phyloP scores from a whole-genome alignment of 208 protist species.

The Trypanosoma congolense region DNA sequence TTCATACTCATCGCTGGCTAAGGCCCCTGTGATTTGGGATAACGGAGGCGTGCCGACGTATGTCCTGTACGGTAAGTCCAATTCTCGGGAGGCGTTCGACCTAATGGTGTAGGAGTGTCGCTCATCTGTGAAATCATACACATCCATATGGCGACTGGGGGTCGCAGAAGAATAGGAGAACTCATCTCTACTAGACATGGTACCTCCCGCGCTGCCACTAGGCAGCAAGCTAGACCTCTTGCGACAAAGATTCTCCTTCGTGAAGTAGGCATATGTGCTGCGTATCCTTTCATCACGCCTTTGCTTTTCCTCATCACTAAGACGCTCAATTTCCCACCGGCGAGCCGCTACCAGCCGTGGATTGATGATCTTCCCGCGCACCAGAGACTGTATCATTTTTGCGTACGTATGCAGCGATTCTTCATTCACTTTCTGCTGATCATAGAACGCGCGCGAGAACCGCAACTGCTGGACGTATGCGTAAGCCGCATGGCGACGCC shows the following conservation, averaged over 20 bases:
- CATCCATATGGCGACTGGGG: not conserved
- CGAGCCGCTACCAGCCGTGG: conserved; percentile 18
- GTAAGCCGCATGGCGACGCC: conserved; percentile 34
- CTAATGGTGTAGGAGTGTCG: not conserved
- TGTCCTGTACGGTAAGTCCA: not conserved
- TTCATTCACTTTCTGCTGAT: conserved; percentile 24
- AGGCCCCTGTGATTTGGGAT: not conserved
- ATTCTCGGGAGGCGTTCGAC: not conserved
- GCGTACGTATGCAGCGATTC: conserved; percentile 53
- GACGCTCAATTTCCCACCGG: conserved; percentile 2
- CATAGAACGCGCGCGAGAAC: conserved; percentile 29
- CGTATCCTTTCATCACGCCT: conserved; percentile 1
- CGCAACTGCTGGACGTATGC: conserved; percentile 27
- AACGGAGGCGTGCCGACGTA: no score
- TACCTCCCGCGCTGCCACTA: not conserved
- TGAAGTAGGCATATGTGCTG: conserved; percentile 1
- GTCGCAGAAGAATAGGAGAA: not conserved
- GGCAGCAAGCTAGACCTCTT: not conserved
- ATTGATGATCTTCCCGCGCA: conserved; percentile 24
- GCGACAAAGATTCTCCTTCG: not conserved
- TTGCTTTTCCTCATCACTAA: conserved; percentile 11
- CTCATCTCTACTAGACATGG: not conserved
- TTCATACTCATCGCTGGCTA: not conserved
- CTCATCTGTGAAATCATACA: not conserved
- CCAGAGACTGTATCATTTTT: conserved; percentile 42